Evolutionary conservation across 306 rosid species (phyloP).

Genomic region (Lablab purpureus): DNA sequence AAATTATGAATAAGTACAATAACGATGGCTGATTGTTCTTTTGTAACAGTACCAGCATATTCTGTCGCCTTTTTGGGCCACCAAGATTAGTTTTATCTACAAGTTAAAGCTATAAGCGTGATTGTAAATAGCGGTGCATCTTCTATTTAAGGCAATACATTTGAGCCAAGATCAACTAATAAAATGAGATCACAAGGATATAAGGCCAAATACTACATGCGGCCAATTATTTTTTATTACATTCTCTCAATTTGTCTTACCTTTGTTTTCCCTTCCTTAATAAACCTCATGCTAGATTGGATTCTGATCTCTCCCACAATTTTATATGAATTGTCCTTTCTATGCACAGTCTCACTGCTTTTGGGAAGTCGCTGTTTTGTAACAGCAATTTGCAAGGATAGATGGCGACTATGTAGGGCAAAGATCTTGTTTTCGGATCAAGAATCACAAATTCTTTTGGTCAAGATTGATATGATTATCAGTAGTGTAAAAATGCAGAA

Average conservation of each 20-base stretch:
- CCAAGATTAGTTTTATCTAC: slow-evolving; percentile 10
- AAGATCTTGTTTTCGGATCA: background rate
- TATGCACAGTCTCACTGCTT: background rate
- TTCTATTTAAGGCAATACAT: background rate
- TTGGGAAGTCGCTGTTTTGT: slow-evolving; percentile 31
- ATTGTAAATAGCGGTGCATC: background rate
- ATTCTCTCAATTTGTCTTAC: background rate
- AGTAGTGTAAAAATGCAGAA: background rate
- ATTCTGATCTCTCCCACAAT: background rate
- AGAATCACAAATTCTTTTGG: background rate
- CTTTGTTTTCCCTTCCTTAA: background rate
- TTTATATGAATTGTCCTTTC: background rate
- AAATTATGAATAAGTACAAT: background rate
- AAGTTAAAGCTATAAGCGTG: background rate
- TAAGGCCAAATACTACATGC: background rate
- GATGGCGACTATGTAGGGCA: background rate
- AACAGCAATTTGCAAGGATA: background rate
- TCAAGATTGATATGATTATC: background rate
- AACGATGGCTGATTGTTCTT: slow-evolving; percentile 23
- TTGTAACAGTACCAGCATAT: background rate
- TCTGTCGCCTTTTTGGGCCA: slow-evolving; percentile 16
- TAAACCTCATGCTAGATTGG: background rate
- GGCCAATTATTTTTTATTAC: background rate
- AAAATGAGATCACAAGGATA: background rate
- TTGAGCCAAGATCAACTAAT: background rate